Evolutionary conservation across 164 flowering plant genomes (phyloP).

Genomic region (Vitis rupestris): DNA sequence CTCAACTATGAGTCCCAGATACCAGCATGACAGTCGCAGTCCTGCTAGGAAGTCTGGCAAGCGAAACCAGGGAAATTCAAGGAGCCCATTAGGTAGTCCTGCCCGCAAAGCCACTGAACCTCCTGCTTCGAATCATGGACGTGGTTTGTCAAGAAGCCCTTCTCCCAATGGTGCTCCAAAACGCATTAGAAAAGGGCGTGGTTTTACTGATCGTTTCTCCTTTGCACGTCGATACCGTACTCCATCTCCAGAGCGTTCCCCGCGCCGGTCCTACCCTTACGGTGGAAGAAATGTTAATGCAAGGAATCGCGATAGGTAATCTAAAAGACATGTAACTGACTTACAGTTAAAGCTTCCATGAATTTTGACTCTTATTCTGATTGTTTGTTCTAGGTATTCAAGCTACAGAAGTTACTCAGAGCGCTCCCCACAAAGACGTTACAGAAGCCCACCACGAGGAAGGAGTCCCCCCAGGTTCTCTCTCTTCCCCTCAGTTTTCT

Average conservation of each 20-base stretch:
- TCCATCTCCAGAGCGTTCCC: slow-evolving; percentile 74
- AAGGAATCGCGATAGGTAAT: slow-evolving; percentile 60
- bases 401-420: slow-evolving; percentile 55
- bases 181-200: slow-evolving; percentile 86
- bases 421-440: slow-evolving; percentile 48
- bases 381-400: slow-evolving; percentile 29
- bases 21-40: slow-evolving; percentile 22
- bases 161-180: slow-evolving; percentile 59
- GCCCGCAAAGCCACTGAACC: slow-evolving; percentile 34
- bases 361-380: slow-evolving; percentile 7
- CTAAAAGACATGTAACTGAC: not conserved
- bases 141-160: slow-evolving; percentile 42
- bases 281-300: slow-evolving; percentile 52
- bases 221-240: slow-evolving; percentile 81
- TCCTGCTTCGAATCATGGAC: slow-evolving; percentile 26
- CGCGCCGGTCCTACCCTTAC: slow-evolving; percentile 38
- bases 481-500: not conserved
- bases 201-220: slow-evolving; percentile 71
- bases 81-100: slow-evolving; percentile 37
- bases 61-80: slow-evolving; percentile 23
- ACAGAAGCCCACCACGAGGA: slow-evolving; percentile 59
- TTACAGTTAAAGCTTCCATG: not conserved
- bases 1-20: slow-evolving; percentile 22
- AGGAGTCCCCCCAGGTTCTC: slow-evolving; percentile 73
- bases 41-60: slow-evolving; percentile 25